Evolutionary conservation across 169 alveolate species (phyloP).

Genomic region (Cryptosporidium xiaoi): DNA sequence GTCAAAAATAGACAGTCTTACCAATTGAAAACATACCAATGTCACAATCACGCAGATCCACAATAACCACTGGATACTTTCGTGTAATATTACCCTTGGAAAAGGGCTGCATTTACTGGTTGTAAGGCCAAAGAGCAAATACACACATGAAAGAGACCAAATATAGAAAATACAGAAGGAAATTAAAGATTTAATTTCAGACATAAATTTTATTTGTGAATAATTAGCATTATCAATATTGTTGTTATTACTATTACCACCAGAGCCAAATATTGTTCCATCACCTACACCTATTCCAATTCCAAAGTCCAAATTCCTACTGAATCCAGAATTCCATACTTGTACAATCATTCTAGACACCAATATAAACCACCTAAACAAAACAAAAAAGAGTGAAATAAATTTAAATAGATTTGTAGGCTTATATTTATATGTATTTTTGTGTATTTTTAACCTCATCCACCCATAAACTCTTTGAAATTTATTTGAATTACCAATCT

Average conservation of each 20-base stretch:
- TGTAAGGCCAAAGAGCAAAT: conserved; percentile 54
- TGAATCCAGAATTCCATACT: conserved; percentile 8
- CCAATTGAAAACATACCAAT: conserved; percentile 12
- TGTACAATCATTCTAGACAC: conserved; percentile 61
- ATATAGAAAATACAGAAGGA: conserved; percentile 64
- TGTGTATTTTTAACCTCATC: conserved; percentile 9
- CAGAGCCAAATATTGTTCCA: no score
- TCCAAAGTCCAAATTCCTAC: background rate
- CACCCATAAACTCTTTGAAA: conserved; percentile 11
- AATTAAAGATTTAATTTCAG: conserved; percentile 37
- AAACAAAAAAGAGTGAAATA: conserved; percentile 30
- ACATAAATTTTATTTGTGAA: conserved; percentile 21
- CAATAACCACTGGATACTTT: conserved; percentile 49
- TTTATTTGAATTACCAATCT: background rate
- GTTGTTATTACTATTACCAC: conserved; percentile 6
- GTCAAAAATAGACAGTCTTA: conserved; percentile 27
- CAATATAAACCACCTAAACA: conserved; percentile 52
- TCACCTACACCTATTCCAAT: background rate
- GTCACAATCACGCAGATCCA: conserved; percentile 47
- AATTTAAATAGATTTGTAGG: conserved; percentile 38
- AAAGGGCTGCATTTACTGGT: conserved; percentile 39
- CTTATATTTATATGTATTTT: conserved; percentile 37
- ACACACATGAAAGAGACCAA: conserved; percentile 71
- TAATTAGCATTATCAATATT: background rate
- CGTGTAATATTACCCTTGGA: conserved; percentile 66